Evolutionary conservation across 23 red algal genomes (phyloP), one percentile per base, ranked within the genome.

Genomic region (Gracilaria caudata): DNA sequence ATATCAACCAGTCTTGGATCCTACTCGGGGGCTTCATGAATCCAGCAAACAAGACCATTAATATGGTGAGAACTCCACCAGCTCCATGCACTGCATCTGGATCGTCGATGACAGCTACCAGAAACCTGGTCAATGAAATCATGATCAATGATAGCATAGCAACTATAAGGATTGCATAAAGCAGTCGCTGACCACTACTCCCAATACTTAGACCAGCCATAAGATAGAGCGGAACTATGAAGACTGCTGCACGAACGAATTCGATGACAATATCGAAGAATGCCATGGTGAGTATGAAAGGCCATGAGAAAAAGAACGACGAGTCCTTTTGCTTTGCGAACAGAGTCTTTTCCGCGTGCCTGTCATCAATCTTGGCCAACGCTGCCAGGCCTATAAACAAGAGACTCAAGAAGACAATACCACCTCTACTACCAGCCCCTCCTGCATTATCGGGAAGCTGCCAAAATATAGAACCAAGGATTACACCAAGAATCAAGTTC

Each of bases 391-490:
- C 83, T 47, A 92, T 86, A n/a, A 89, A 86, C 10, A 93, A 43
- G 10, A 88, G 51, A 0, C 39, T 83, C 28, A 96, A 34, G 75
- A 96, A 96, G n/a, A 96, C 46, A 45, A 94, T 57, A 32, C 92
- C 91, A 36, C 29, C 80, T 36, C 91, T 76, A 43, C 63, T 94
- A 32, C 34, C 64, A 28, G 92, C 92, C 29, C 92, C 92, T 1
- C 64, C 86, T n/a, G 51, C 39, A 17, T 24, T 89, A 12, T 75
- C 40, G 4, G 46, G 64, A 36, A 88, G 30, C 43, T 88, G 70
- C 64, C 75, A 92, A 37, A 96, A 96, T 43, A 96, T 88, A 60
- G 94, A 86, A 0, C 94, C 94, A 17, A 96, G 77, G 10, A 87
- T 51, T 3, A 82, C 11, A 7, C 89, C 94, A 61, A 96, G 81